These are phyloP conservation scores for Trichoderma gracile DNA, from an alignment of 2,329 filamentous ascomycete species.

Conservation along the genomic window DNA sequence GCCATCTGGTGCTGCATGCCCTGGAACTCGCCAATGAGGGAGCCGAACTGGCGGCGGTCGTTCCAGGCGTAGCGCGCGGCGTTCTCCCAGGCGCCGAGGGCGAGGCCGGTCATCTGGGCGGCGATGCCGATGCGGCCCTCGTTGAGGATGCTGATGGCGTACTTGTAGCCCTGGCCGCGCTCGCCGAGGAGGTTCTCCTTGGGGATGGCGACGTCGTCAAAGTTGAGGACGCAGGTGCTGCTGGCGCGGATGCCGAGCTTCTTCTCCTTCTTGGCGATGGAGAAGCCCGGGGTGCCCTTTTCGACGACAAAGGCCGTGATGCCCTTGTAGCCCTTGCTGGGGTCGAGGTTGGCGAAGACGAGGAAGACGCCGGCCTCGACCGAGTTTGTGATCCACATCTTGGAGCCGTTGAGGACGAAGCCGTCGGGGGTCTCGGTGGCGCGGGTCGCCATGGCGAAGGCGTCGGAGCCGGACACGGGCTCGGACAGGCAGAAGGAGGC, in stretches of 20 bases:
- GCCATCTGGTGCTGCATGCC: conserved; percentile 99
- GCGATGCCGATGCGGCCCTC: conserved; percentile 97
- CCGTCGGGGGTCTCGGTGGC: conserved; percentile 80
- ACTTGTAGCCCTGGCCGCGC: conserved; percentile 94
- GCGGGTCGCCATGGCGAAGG: conserved; percentile 91
- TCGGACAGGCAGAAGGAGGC: conserved; percentile 92
- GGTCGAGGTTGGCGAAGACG: conserved; percentile 95
- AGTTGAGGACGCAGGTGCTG: conserved; percentile 95
- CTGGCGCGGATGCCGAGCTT: conserved; percentile 96
- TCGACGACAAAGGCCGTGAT: conserved; percentile 96
- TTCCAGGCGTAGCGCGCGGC: conserved; percentile 94
- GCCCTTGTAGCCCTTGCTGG: conserved; percentile 89
- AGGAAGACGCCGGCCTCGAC: conserved; percentile 95
- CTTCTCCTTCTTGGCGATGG: conserved; percentile 99
- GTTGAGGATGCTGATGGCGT: conserved; percentile 90
- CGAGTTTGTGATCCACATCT: conserved; percentile 99
- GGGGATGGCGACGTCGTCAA: conserved; percentile 92
- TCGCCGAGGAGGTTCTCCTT: conserved; percentile 85
- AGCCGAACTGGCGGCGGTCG: conserved; percentile 94
- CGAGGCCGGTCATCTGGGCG: conserved; percentile 97
- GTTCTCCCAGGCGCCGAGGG: conserved; percentile 92
- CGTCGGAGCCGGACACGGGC: conserved; percentile 89
- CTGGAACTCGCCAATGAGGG: conserved; percentile 93
- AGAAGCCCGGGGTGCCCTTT: conserved; percentile 85
- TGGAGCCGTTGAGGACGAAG: conserved; percentile 84